Conservation (phyloP, 495 filamentous ascomycete species). For the Entonaema liquescens region DNA sequence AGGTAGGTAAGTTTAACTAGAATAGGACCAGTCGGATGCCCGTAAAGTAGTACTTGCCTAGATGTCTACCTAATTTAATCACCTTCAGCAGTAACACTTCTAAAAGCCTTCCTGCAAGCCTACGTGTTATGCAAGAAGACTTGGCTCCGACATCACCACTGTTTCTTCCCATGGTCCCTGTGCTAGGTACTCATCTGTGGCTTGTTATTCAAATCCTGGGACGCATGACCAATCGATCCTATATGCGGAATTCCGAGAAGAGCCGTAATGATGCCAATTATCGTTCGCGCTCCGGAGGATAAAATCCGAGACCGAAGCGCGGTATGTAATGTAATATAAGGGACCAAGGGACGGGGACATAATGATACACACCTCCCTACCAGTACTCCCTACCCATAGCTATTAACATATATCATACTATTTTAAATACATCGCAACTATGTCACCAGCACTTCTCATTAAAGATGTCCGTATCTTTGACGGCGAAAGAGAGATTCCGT, state of each 20-base stretch:
- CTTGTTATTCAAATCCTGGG: not conserved
- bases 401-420: not conserved
- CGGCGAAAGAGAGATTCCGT: slow-evolving; percentile 25
- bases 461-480: slow-evolving; percentile 1
- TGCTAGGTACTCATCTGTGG: too few relatives aligned
- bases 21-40: too few relatives aligned
- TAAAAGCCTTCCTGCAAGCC: too few relatives aligned
- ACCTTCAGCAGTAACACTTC: too few relatives aligned
- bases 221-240: not conserved
- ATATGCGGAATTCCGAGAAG: not conserved
- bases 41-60: too few relatives aligned
- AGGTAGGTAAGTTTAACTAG: too few relatives aligned
- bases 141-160: too few relatives aligned
- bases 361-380: too few relatives aligned
- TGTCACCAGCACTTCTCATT: not conserved
- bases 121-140: too few relatives aligned
- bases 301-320: not conserved
- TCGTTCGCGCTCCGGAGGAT: not conserved
- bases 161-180: too few relatives aligned
- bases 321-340: not conserved
- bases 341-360: not conserved
- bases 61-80: too few relatives aligned
- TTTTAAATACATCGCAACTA: not conserved
- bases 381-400: too few relatives aligned
- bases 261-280: not conserved